Conservation (phyloP, 148 eudicot genomes). For the Camellia lanceoleosa region DNA sequence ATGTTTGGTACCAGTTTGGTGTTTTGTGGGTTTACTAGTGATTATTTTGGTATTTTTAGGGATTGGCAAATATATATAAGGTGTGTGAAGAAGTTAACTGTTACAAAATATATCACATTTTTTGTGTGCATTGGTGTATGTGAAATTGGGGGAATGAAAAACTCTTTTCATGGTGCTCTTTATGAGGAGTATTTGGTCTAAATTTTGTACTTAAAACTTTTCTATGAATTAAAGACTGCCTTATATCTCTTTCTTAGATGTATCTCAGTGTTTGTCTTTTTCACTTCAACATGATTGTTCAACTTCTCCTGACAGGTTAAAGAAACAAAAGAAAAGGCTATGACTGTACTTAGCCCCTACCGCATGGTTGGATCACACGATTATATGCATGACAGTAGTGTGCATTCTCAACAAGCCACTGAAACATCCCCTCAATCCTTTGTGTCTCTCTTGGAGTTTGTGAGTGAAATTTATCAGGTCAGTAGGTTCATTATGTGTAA, state of each 20-base stretch:
- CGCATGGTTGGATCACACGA: constrained; percentile 55
- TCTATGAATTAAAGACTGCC: not conserved
- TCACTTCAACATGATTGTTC: not conserved
- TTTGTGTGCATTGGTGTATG: constrained; percentile 13
- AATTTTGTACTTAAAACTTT: not conserved
- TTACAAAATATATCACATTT: not conserved
- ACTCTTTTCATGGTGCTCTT: not conserved
- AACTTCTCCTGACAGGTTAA: constrained; percentile 54
- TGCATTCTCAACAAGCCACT: constrained; percentile 45
- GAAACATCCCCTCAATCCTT: constrained; percentile 58
- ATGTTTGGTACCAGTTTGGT: not conserved
- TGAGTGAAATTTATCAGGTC: constrained; percentile 96
- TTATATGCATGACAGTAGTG: constrained; percentile 45
- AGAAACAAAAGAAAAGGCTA: constrained; percentile 88
- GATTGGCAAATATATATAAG: not conserved
- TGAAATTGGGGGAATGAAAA: not conserved
- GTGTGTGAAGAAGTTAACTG: not conserved
- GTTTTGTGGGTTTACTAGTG: not conserved
- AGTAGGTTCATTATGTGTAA: constrained; percentile 8
- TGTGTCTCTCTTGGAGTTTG: constrained; percentile 88
- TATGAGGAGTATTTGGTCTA: not conserved
- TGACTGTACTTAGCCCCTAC: constrained; percentile 76
- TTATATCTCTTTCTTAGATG: not conserved
- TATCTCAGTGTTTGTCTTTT: not conserved
- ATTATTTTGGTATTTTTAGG: not conserved